Conservation (phyloP, 805 yeast species). For the Ogataea nonfermentans region DNA sequence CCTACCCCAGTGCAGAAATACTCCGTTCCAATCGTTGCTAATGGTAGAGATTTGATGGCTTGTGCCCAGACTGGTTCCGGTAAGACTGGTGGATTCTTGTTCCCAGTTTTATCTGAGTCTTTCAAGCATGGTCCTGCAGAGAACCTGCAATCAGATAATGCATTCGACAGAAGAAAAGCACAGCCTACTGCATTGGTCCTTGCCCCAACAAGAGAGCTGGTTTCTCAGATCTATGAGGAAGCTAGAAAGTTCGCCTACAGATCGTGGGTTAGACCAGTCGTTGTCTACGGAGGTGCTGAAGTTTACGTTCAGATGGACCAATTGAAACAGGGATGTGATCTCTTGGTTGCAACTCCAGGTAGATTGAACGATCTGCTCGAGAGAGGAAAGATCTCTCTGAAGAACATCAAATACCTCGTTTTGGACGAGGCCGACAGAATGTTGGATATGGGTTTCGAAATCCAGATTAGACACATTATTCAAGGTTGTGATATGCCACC, state of each 20-base stretch:
- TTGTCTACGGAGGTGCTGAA: conserved; percentile 98
- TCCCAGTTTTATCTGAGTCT: conserved; percentile 94
- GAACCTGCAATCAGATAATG: conserved; percentile 41
- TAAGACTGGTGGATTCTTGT: conserved; percentile 98
- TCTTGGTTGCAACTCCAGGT: conserved; percentile 98
- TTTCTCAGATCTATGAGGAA: conserved; percentile 93
- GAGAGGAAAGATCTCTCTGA: conserved; percentile 88
- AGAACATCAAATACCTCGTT: conserved; percentile 88
- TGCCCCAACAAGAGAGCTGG: conserved; percentile 99
- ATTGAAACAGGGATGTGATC: conserved; percentile 90
- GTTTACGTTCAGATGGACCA: conserved; percentile 83
- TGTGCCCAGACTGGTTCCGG: conserved; percentile 99
- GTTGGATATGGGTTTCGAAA: conserved; percentile 99
- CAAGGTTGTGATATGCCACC: conserved; percentile 98
- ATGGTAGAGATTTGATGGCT: conserved; percentile 78
- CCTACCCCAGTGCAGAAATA: conserved; percentile 98
- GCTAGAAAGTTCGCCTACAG: conserved; percentile 94
- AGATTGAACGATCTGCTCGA: conserved; percentile 94
- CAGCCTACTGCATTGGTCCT: conserved; percentile 91
- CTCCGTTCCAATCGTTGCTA: conserved; percentile 72
- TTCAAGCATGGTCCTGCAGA: conserved; percentile 84
- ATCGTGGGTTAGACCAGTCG: conserved; percentile 97
- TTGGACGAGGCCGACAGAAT: conserved; percentile 99
- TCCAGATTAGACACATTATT: conserved; percentile 97
- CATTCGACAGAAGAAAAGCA: conserved; percentile 70